Evolutionary conservation across 306 rosid species (phyloP).

Genomic region (Albizia julibrissin): DNA sequence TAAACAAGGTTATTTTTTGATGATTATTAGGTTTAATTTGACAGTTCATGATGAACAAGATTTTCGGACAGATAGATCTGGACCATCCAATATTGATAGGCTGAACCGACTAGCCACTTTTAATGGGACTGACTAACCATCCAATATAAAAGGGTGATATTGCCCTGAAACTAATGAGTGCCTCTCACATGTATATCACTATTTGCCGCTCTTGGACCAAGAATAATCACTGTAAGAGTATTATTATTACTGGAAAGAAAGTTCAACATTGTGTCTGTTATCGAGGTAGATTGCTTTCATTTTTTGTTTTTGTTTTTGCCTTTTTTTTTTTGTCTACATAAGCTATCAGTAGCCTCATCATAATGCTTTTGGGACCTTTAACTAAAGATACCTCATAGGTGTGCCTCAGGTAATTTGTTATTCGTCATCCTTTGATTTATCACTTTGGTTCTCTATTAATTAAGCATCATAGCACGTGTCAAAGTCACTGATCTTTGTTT

Average conservation of each 20-base stretch:
- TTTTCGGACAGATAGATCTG: not conserved
- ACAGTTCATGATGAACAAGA: not conserved
- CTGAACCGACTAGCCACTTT: not conserved
- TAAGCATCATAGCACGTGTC: not conserved
- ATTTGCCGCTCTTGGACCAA: not conserved
- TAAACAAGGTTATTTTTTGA: not conserved
- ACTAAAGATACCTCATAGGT: not conserved
- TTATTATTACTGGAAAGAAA: not conserved
- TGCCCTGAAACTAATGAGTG: conserved; percentile 4
- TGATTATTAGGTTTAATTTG: not conserved
- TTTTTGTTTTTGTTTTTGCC: not conserved
- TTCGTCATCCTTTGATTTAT: not conserved
- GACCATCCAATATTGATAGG: not conserved
- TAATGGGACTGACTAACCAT: not conserved
- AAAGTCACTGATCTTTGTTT: not conserved
- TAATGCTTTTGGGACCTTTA: not conserved
- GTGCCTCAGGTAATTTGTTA: not conserved
- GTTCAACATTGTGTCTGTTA: not conserved
- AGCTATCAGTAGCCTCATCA: not conserved
- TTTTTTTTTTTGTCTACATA: not conserved
- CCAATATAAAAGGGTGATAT: not conserved
- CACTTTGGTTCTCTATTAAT: not conserved
- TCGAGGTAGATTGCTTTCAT: not conserved
- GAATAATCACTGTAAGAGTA: not conserved
- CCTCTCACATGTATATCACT: not conserved